Evolutionary conservation across 768 basidiomycete species (phyloP).

Genomic region (Amanita fuliginea): DNA sequence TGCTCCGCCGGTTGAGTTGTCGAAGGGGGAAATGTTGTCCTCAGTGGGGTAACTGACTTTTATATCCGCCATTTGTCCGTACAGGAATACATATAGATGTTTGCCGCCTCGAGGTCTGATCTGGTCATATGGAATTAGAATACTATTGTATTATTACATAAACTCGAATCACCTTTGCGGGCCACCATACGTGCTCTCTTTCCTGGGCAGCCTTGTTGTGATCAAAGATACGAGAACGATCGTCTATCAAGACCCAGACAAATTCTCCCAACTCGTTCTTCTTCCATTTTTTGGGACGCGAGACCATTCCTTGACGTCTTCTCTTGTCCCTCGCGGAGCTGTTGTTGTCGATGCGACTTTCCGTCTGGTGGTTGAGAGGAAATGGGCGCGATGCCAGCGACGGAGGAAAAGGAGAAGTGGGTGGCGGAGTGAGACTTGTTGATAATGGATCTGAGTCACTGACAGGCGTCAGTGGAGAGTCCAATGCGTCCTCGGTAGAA

Average conservation of each 20-base stretch:
- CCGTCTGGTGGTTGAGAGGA: background rate
- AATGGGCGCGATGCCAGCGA: background rate
- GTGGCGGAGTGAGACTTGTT: background rate
- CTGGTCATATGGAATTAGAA: background rate
- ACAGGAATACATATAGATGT: background rate
- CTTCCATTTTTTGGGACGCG: slow-evolving; percentile 1
- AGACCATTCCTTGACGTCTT: background rate
- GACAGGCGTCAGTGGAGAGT: background rate
- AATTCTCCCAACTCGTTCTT: slow-evolving; percentile 2
- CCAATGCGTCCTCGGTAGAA: background rate
- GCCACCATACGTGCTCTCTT: slow-evolving; percentile 52
- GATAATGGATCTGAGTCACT: background rate
- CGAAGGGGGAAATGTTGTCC: slow-evolving; percentile 30
- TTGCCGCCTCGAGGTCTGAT: background rate
- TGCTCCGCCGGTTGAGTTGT: slow-evolving; percentile 17
- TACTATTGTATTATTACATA: background rate
- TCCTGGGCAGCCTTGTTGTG: slow-evolving; percentile 4
- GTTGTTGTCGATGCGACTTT: background rate
- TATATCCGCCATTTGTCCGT: slow-evolving; percentile 12
- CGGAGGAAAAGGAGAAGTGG: background rate
- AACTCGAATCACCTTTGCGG: slow-evolving; percentile 40
- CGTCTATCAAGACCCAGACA: slow-evolving; percentile 20
- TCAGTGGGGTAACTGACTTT: slow-evolving; percentile 23
- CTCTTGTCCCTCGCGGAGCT: background rate
- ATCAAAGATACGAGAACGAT: slow-evolving; percentile 22